phyloP scores from a whole-genome alignment of 1,284 basidiomycete species.

The Cystobasidium slooffiae region DNA sequence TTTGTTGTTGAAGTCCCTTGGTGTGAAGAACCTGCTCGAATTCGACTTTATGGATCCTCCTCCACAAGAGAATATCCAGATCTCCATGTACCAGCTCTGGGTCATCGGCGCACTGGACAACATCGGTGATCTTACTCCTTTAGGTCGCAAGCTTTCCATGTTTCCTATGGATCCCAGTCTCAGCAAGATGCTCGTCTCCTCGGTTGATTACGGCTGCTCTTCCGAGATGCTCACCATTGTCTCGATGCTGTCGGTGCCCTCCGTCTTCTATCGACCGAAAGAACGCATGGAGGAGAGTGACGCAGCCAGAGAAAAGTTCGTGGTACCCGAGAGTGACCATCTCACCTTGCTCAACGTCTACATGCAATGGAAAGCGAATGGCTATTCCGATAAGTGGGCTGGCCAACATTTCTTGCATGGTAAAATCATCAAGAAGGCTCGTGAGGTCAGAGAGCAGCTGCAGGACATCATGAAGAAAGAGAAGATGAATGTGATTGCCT shows the following conservation, averaged over 20 bases:
- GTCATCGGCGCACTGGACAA: constrained; percentile 96
- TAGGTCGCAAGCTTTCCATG: constrained; percentile 95
- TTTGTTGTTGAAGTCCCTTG: constrained; percentile 88
- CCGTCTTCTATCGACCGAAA: constrained; percentile 70
- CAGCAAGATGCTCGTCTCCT: constrained; percentile 97
- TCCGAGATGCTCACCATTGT: constrained; percentile 97
- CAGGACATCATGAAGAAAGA: constrained; percentile 99
- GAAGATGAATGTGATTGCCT: constrained; percentile 87
- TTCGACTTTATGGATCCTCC: constrained; percentile 99
- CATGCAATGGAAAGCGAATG: constrained; percentile 95
- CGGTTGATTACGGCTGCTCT: constrained; percentile 90
- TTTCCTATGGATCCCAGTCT: constrained; percentile 87
- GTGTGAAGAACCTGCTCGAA: constrained; percentile 90
- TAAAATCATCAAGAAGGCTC: constrained; percentile 89
- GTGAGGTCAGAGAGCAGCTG: constrained; percentile 93
- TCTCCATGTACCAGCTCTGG: constrained; percentile 79
- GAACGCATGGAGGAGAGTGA: constrained; percentile 67
- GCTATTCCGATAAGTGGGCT: constrained; percentile 89
- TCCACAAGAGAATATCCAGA: constrained; percentile 60
- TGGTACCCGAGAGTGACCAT: constrained; percentile 97
- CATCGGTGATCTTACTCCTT: constrained; percentile 89
- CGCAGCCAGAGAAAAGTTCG: constrained; percentile 95
- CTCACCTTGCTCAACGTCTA: constrained; percentile 94
- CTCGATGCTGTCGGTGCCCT: constrained; percentile 94
- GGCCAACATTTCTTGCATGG: constrained; percentile 95